Evolutionary conservation across 192 early-diverging fungal genomes (phyloP), one percentile per base, ranked within the genome.

Genomic region (Coemansia erecta): DNA sequence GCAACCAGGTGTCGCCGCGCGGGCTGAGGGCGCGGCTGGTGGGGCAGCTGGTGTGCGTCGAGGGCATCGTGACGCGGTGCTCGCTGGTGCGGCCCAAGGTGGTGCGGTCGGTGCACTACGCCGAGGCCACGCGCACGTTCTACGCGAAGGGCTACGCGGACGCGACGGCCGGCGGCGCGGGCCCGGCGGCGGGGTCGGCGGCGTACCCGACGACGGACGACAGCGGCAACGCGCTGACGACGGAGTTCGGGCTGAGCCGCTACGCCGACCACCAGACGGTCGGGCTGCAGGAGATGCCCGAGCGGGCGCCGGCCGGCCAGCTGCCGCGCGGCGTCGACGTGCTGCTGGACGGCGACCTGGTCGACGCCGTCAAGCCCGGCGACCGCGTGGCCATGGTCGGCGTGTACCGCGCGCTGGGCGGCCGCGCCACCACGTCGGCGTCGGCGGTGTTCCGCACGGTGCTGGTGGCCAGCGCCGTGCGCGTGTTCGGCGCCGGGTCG

Each of bases 221-320:
- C 89, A n/a, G 86, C 58, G 96, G 96, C 14, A 85, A 86, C 51
- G 82, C 97, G 47, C 85, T 99, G 41, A 89, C 87, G 1, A 97
- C 95, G 1, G 94, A 98, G 68, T 99, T 88, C 71, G 97, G 97
- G 12, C 85, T 83, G 61, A 92, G 87, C 35, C 81, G 85, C 11
- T 99, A 96, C 74, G 78, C 90, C 31, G 12, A 91, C 69, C 83
- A 89, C 84, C 94, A 96, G 69, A 96, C 92, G 9, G 89, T 97
- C 61, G 93, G 92, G 71, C 62, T 98, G 50, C 96, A 98, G 77
- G 96, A 98, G 71, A 72, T 94, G 83, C 89, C 94, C 21, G 94
- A 98, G 75, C 96, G 97, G 88, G 93, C 97, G 17, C 96, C 96
- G 47, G 94, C 95, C 72, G 96, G 96, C 58, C 93, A 96, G 72